phyloP scores from a whole-genome alignment of 1,284 basidiomycete species.

The Neonothopanus nambi region DNA sequence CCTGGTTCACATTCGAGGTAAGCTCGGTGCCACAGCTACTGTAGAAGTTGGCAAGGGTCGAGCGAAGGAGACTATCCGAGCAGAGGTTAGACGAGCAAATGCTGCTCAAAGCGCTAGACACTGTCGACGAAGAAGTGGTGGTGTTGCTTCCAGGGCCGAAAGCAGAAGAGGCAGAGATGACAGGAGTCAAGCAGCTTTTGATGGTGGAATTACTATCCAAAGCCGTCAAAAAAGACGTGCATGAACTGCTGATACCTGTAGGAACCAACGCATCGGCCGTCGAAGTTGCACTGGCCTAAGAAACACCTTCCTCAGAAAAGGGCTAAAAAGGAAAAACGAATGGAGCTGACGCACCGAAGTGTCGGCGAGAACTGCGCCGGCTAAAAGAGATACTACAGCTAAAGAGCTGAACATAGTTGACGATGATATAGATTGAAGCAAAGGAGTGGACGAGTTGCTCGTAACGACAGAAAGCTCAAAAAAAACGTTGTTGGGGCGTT shows the following conservation, averaged over 20 bases:
- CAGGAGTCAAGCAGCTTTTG: slow-evolving; percentile 60
- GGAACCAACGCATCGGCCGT: slow-evolving; percentile 48
- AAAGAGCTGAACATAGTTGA: slow-evolving; percentile 49
- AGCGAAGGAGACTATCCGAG: slow-evolving; percentile 56
- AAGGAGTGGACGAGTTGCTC: slow-evolving; percentile 56
- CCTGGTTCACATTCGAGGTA: slow-evolving; percentile 43
- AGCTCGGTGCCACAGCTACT: slow-evolving; percentile 71
- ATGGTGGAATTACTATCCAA: slow-evolving; percentile 67
- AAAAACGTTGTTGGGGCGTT: slow-evolving; percentile 20
- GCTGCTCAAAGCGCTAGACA: slow-evolving; percentile 53
- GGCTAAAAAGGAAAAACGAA: background rate
- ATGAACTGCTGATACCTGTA: slow-evolving; percentile 56
- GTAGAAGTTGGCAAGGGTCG: slow-evolving; percentile 69
- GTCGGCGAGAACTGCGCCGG: slow-evolving; percentile 49
- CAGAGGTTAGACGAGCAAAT: slow-evolving; percentile 65
- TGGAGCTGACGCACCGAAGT: slow-evolving; percentile 11
- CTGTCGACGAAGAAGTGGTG: slow-evolving; percentile 41
- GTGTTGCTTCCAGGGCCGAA: slow-evolving; percentile 55
- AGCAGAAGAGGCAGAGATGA: slow-evolving; percentile 60
- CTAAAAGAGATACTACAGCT: slow-evolving; percentile 46
- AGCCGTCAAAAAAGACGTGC: slow-evolving; percentile 57
- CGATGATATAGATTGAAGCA: slow-evolving; percentile 26
- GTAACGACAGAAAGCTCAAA: slow-evolving; percentile 43
- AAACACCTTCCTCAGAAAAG: background rate
- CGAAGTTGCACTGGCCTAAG: background rate